Evolutionary conservation across 805 yeast species (phyloP).

Genomic region (Diddensiella caesifluorescens): DNA sequence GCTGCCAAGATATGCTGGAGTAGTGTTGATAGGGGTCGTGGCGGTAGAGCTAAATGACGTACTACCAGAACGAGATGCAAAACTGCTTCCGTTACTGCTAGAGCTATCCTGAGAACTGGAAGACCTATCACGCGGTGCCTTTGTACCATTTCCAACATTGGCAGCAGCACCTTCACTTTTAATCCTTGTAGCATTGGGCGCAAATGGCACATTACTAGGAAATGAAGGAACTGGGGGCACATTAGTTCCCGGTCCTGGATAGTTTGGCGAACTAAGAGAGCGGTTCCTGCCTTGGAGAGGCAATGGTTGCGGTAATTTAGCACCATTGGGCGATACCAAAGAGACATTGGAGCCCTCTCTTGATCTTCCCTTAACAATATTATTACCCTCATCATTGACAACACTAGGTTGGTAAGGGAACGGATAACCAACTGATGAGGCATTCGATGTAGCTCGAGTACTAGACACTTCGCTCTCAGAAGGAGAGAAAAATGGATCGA

Average conservation of each 20-base stretch:
- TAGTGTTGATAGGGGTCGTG: slow-evolving; percentile 12
- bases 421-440: slow-evolving; percentile 6
- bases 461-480: background rate
- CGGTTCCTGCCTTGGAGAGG: slow-evolving; percentile 7
- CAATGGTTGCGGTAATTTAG: background rate
- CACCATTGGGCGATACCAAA: slow-evolving; percentile 3
- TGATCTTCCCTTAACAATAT: slow-evolving; percentile 10
- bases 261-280: slow-evolving; percentile 15
- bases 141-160: slow-evolving; percentile 12
- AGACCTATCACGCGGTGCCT: slow-evolving; percentile 5
- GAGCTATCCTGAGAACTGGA: slow-evolving; percentile 15
- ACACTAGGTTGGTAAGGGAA: slow-evolving; percentile 3
- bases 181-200: slow-evolving; percentile 10
- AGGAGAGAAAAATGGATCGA: slow-evolving; percentile 6
- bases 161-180: slow-evolving; percentile 19
- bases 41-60: slow-evolving; percentile 15
- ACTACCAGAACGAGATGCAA: slow-evolving; percentile 4
- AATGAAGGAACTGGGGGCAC: slow-evolving; percentile 15
- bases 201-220: background rate
- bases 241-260: slow-evolving; percentile 5
- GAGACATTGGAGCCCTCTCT: slow-evolving; percentile 13
- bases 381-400: slow-evolving; percentile 12
- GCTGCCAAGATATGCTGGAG: slow-evolving; percentile 19
- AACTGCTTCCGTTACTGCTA: slow-evolving; percentile 6
- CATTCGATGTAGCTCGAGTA: slow-evolving; percentile 1